A percentile compares a stretch with the other conserved stretches of the same genome.
Conservation (phyloP, 2,329 filamentous ascomycete genomes). For the Hymenoscyphus occultus region DNA sequence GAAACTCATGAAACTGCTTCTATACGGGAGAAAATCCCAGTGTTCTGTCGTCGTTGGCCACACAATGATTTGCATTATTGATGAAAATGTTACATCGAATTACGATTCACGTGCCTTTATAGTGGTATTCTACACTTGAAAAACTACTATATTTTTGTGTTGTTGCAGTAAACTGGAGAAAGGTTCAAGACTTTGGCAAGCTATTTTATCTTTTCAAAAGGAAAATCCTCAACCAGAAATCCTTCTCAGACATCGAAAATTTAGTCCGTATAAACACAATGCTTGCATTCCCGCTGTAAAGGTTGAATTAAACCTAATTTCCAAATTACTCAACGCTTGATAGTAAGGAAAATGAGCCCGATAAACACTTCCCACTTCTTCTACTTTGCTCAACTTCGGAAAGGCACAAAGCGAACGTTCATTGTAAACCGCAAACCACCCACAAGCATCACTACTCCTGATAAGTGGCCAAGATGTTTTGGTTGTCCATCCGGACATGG, state of each 20-base stretch:
- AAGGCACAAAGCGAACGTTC: background rate
- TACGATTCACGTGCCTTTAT: too few relatives aligned
- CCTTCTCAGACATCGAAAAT: background rate
- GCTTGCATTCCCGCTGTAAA: background rate
- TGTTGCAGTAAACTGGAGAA: too few relatives aligned
- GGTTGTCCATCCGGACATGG: background rate
- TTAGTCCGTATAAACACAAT: background rate
- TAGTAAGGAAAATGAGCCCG: constrained; percentile 6
- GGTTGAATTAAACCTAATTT: constrained; percentile 7
- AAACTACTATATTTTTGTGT: too few relatives aligned
- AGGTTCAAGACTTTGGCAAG: too few relatives aligned
- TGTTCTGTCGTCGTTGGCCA: too few relatives aligned
- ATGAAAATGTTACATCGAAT: too few relatives aligned
- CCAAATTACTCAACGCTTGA: background rate
- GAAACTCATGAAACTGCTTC: too few relatives aligned
- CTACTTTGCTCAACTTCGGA: background rate
- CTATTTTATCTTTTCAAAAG: too few relatives aligned
- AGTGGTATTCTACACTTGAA: too few relatives aligned
- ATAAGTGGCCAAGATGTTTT: background rate
- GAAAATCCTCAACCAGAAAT: too few relatives aligned
- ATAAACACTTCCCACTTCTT: background rate
- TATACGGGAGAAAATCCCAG: too few relatives aligned
- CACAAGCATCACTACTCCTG: background rate
- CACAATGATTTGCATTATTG: too few relatives aligned
- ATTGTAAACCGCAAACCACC: constrained; percentile 5